These are phyloP conservation scores for Candida glucosophila DNA, from an alignment of 1,139 yeast genomes.

Conservation along the genomic window DNA sequence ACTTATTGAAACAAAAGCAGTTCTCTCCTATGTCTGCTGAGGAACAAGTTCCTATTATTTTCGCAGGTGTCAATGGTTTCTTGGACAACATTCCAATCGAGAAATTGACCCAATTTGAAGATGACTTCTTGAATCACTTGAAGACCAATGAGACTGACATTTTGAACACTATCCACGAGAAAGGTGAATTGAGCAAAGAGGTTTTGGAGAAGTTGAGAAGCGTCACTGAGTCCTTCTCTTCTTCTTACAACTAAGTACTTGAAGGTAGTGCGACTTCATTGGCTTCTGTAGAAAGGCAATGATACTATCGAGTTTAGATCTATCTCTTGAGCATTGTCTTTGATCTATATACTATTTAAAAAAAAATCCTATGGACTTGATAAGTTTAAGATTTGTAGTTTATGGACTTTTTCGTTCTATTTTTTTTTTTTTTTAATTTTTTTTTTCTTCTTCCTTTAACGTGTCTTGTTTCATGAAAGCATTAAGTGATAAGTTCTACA, in stretches of 20 bases:
- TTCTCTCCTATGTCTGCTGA: constrained; percentile 95
- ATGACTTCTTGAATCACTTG: constrained; percentile 83
- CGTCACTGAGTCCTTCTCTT: constrained; percentile 86
- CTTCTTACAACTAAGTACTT: too few species aligned
- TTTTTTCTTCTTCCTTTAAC: too few species aligned
- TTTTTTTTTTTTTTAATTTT: too few species aligned
- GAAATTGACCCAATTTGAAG: constrained; percentile 88
- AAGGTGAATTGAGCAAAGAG: constrained; percentile 90
- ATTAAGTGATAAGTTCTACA: too few species aligned
- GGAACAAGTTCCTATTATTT: constrained; percentile 98
- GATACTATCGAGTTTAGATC: too few species aligned
- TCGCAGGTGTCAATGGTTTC: constrained; percentile 99
- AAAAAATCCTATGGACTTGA: too few species aligned
- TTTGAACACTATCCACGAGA: constrained; percentile 72
- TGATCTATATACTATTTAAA: too few species aligned
- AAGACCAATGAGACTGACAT: constrained; percentile 84
- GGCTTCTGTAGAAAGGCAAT: neutral
- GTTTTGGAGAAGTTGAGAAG: constrained; percentile 78
- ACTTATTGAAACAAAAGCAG: constrained; percentile 97
- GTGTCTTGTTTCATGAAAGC: too few species aligned
- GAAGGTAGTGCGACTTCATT: too few species aligned
- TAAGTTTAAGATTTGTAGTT: too few species aligned
- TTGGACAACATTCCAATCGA: constrained; percentile 81
- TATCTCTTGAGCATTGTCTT: neutral
- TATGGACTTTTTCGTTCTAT: too few species aligned